Conservation (phyloP, 148 eudicot species). For the Selenicereus undatus region DNA sequence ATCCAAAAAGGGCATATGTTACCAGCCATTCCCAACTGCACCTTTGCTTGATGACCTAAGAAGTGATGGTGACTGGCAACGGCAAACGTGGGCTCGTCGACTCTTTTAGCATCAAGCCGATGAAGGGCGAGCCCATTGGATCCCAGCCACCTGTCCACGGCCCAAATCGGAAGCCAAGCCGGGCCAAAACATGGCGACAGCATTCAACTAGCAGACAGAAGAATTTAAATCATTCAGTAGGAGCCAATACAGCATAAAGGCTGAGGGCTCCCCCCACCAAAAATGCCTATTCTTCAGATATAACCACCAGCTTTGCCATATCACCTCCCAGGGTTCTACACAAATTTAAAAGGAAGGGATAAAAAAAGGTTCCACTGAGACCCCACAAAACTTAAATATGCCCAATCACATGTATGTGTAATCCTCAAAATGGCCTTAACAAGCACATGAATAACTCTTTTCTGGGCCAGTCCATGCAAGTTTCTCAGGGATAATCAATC, state of each 20-base stretch:
- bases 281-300: background rate
- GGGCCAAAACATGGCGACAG: constrained; percentile 22
- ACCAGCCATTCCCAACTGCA: background rate
- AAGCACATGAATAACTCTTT: constrained; percentile 26
- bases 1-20: constrained; percentile 9
- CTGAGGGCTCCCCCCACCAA: constrained; percentile 23
- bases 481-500: constrained; percentile 16
- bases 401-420: constrained; percentile 29
- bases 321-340: constrained; percentile 13
- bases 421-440: constrained; percentile 29
- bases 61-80: constrained; percentile 32
- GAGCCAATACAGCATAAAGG: constrained; percentile 26
- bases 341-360: constrained; percentile 23
- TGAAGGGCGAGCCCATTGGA: constrained; percentile 7
- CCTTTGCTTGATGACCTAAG: constrained; percentile 1
- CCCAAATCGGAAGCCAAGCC: background rate
- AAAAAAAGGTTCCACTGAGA: constrained; percentile 19
- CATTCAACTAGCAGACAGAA: constrained; percentile 23
- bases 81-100: constrained; percentile 31
- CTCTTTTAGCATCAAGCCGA: constrained; percentile 11
- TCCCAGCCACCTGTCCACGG: constrained; percentile 5
- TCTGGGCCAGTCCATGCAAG: constrained; percentile 26
- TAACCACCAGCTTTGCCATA: constrained; percentile 14
- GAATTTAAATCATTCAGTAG: constrained; percentile 21
- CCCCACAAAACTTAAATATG: constrained; percentile 25